These are phyloP conservation scores for Fonsecaea monophora DNA, from an alignment of 2,329 filamentous ascomycete genomes.

Conservation along the genomic window DNA sequence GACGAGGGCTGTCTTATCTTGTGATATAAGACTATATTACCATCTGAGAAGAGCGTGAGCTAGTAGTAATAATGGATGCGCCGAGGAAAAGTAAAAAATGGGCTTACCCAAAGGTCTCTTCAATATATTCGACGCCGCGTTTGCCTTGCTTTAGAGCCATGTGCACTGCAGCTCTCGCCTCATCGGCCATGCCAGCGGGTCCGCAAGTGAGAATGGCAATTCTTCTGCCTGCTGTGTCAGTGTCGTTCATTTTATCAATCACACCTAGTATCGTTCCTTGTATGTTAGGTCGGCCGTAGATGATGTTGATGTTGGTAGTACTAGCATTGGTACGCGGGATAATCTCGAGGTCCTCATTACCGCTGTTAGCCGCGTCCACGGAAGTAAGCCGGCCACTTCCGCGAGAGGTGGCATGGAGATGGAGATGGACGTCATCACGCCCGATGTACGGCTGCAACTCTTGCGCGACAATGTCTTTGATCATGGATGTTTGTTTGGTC, in stretches of 20 bases:
- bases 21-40: no score
- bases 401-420: slow-evolving; percentile 43
- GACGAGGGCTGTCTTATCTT: no score
- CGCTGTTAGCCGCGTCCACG: background rate
- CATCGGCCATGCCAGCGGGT: slow-evolving; percentile 54
- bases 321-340: background rate
- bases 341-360: slow-evolving; percentile 14
- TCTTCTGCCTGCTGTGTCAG: slow-evolving; percentile 41
- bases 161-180: slow-evolving; percentile 51
- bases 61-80: no score
- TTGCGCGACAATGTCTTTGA: slow-evolving; percentile 41
- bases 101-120: slow-evolving; percentile 54
- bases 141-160: slow-evolving; percentile 46
- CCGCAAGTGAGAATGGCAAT: slow-evolving; percentile 55
- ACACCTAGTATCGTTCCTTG: slow-evolving; percentile 44
- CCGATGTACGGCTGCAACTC: slow-evolving; percentile 43
- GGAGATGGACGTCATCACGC: slow-evolving; percentile 43
- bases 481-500: slow-evolving; percentile 44
- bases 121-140: slow-evolving; percentile 52
- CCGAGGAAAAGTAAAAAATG: no score
- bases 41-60: no score
- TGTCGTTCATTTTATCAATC: slow-evolving; percentile 43
- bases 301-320: slow-evolving; percentile 39
- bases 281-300: slow-evolving; percentile 51
- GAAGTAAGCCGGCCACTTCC: background rate